Percentiles rank a stretch among this genome's conserved stretches.
Conservation (phyloP, 2,329 filamentous ascomycete species). For the Xylaria arbuscula region DNA sequence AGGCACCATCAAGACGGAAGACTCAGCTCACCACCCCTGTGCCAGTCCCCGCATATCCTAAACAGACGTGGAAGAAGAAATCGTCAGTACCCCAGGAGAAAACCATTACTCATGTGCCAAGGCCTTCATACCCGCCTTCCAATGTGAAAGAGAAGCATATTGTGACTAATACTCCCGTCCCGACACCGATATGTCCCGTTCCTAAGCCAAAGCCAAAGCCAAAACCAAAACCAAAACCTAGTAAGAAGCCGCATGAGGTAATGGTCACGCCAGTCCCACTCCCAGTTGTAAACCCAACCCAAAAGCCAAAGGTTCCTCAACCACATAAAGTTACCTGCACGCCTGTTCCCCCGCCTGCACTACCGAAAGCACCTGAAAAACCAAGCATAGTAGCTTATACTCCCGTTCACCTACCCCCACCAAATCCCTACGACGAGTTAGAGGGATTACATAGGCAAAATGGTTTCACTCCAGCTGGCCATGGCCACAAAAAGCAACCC, state of each 20-base stretch:
- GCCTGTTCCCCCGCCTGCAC: conserved; percentile 12
- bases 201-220: conserved; percentile 2
- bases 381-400: conserved; percentile 8
- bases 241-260: not conserved
- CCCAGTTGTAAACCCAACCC: not conserved
- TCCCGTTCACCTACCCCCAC: conserved; percentile 6
- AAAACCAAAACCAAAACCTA: not conserved
- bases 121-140: conserved; percentile 13
- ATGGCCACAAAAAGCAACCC: conserved; percentile 38
- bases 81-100: not conserved
- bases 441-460: conserved; percentile 5
- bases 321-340: not conserved
- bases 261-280: conserved; percentile 15
- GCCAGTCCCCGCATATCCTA: conserved; percentile 34
- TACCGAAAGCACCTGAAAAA: not conserved
- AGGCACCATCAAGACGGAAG: conserved; percentile 14
- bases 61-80: conserved; percentile 11
- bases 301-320: conserved; percentile 1
- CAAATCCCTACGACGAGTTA: not conserved
- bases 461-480: conserved; percentile 47
- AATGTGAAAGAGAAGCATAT: conserved; percentile 12
- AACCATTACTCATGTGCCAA: conserved; percentile 30
- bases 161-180: conserved; percentile 22
- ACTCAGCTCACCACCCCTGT: conserved; percentile 36
- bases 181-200: not conserved